Evolutionary conservation across 139 green algal species (phyloP).

Genomic region (Asterochloris erici): DNA sequence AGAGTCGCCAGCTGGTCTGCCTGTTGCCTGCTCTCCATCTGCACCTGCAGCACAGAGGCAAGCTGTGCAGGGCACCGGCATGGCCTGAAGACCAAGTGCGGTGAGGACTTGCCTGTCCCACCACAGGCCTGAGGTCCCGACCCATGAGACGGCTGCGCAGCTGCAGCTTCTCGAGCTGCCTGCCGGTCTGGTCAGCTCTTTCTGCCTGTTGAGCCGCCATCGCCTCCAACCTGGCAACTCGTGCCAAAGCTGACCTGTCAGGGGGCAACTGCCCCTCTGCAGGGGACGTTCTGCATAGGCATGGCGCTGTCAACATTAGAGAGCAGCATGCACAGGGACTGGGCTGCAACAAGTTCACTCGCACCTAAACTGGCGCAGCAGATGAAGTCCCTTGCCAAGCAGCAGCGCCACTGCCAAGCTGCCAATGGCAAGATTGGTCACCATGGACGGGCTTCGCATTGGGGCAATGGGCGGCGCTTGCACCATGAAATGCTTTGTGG

Average conservation of each 20-base stretch:
- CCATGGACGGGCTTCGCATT: too few relatives aligned
- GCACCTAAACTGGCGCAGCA: too few relatives aligned
- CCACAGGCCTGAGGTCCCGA: slow-evolving; percentile 23
- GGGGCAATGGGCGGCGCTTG: too few relatives aligned
- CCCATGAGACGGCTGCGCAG: slow-evolving; percentile 19
- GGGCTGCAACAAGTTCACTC: too few relatives aligned
- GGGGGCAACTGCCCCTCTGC: not conserved
- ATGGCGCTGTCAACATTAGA: too few relatives aligned
- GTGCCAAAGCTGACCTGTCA: slow-evolving; percentile 8
- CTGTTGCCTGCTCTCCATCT: slow-evolving; percentile 24
- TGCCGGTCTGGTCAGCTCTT: slow-evolving; percentile 14
- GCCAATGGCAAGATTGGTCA: too few relatives aligned
- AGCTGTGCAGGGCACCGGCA: not conserved
- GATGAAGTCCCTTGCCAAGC: too few relatives aligned
- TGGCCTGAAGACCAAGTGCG: not conserved
- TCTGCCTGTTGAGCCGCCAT: not conserved
- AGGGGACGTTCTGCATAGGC: too few relatives aligned
- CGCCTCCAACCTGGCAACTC: slow-evolving; percentile 26
- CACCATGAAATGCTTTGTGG: too few relatives aligned
- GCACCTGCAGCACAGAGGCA: slow-evolving; percentile 20
- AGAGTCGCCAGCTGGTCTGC: slow-evolving; percentile 17
- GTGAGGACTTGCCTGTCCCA: slow-evolving; percentile 24
- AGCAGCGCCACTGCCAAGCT: too few relatives aligned
- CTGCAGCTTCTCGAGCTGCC: slow-evolving; percentile 38
- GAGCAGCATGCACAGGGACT: too few relatives aligned